Evolutionary conservation across 2,329 filamentous ascomycete species (phyloP).

Genomic region (Lizonia empirigonia): DNA sequence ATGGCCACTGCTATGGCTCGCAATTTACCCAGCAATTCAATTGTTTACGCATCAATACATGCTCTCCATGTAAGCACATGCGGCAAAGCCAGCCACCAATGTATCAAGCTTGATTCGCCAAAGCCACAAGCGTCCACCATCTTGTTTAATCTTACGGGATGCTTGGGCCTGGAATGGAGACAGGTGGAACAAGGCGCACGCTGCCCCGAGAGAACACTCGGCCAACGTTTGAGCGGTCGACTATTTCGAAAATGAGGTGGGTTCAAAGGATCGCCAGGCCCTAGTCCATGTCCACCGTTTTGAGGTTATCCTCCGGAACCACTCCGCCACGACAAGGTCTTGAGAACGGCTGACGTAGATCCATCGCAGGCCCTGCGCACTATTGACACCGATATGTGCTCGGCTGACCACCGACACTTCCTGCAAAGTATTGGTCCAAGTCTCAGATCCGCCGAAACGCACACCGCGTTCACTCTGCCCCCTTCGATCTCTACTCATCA

Average conservation of each 20-base stretch:
- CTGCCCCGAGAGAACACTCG: constrained; percentile 14
- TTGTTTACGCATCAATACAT: neutral
- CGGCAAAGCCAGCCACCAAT: constrained; percentile 12
- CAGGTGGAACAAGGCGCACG: neutral
- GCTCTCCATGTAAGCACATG: neutral
- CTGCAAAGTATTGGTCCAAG: constrained; percentile 33
- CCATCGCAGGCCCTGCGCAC: constrained; percentile 36
- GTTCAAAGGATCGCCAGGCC: constrained; percentile 22
- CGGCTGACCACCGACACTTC: constrained; percentile 36
- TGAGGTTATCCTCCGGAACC: constrained; percentile 38
- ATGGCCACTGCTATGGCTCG: constrained; percentile 9
- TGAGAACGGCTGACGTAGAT: constrained; percentile 44
- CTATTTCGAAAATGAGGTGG: constrained; percentile 21
- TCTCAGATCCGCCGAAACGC: constrained; percentile 46
- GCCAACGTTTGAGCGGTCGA: constrained; percentile 8
- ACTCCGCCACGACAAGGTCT: constrained; percentile 40
- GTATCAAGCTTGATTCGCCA: neutral
- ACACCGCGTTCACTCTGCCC: constrained; percentile 21
- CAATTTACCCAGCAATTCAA: neutral
- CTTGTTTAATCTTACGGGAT: neutral
- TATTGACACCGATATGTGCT: constrained; percentile 29
- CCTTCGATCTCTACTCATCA: constrained; percentile 11
- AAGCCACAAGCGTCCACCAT: neutral
- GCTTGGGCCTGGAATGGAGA: neutral
- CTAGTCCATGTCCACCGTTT: constrained; percentile 39